Conservation (phyloP, 1,139 yeast species). For the Candida glucosophila region DNA sequence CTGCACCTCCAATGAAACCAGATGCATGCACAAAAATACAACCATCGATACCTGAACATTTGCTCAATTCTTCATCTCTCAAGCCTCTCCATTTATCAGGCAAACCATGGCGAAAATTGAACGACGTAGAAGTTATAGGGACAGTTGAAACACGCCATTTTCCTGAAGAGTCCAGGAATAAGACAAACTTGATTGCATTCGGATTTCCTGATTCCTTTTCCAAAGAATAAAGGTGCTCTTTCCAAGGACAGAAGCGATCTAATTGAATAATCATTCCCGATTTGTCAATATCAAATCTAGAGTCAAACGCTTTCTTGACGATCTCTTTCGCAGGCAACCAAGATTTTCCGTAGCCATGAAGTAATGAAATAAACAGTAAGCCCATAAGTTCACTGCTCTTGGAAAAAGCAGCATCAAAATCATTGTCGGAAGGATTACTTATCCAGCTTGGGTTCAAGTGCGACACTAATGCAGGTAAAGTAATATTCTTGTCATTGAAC, state of each 20-base stretch:
- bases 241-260: constrained; percentile 84
- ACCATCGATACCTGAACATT: constrained; percentile 68
- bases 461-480: constrained; percentile 71
- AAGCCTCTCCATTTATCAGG: constrained; percentile 93
- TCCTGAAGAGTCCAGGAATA: constrained; percentile 64
- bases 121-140: constrained; percentile 62
- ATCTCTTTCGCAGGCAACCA: constrained; percentile 87
- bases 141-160: constrained; percentile 93
- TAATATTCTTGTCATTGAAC: constrained; percentile 37
- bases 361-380: constrained; percentile 56
- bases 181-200: constrained; percentile 64
- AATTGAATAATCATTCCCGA: constrained; percentile 70
- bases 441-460: constrained; percentile 85
- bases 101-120: constrained; percentile 76
- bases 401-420: constrained; percentile 56
- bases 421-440: constrained; percentile 53
- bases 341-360: constrained; percentile 68
- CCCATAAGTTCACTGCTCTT: constrained; percentile 83
- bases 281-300: constrained; percentile 44
- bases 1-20: constrained; percentile 95
- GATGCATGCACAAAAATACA: constrained; percentile 93
- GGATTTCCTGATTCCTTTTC: constrained; percentile 52
- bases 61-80: constrained; percentile 73
- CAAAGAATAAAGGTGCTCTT: constrained; percentile 74
- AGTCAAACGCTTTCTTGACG: constrained; percentile 60